phyloP scores from a whole-genome alignment of 2,329 filamentous ascomycete genomes.

The Rhytidhysteron rufulum region DNA sequence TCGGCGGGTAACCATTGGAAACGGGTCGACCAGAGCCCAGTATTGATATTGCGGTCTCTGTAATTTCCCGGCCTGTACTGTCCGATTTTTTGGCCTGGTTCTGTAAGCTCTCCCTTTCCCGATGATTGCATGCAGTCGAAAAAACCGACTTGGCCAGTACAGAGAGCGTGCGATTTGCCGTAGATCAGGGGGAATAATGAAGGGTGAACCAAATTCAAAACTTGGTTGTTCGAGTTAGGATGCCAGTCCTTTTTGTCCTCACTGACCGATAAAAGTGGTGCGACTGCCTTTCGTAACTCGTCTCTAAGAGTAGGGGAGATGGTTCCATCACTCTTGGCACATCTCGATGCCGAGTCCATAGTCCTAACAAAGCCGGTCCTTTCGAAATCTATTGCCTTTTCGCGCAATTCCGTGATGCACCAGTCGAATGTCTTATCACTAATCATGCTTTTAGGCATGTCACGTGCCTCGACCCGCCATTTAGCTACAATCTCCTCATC shows the following conservation, averaged over 20 bases:
- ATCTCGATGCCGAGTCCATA: conserved; percentile 42
- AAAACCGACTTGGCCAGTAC: conserved; percentile 17
- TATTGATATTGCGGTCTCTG: conserved; percentile 1
- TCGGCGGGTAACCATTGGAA: conserved; percentile 52
- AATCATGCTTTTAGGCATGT: not conserved
- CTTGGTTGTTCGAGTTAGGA: conserved; percentile 53
- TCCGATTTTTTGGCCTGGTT: not conserved
- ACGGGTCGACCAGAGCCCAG: not conserved
- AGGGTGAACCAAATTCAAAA: conserved; percentile 62
- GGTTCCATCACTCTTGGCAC: conserved; percentile 53
- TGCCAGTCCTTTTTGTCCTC: conserved; percentile 57
- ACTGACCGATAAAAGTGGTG: conserved; percentile 49
- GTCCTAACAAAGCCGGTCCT: conserved; percentile 40
- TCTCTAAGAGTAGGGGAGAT: conserved; percentile 38
- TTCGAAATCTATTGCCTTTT: conserved; percentile 48
- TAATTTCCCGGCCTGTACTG: too few relatives aligned
- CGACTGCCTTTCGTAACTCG: conserved; percentile 43
- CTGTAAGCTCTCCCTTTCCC: conserved; percentile 25
- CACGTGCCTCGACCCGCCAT: conserved; percentile 24
- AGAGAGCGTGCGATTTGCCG: conserved; percentile 44
- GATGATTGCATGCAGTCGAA: conserved; percentile 24
- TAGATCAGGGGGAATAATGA: conserved; percentile 61
- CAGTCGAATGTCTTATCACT: too few relatives aligned
- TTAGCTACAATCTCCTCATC: conserved; percentile 19
- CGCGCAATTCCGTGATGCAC: conserved; percentile 44